These are phyloP conservation scores for Leptosphaerulina australis DNA, from an alignment of 2,329 filamentous ascomycete genomes.

Conservation along the genomic window DNA sequence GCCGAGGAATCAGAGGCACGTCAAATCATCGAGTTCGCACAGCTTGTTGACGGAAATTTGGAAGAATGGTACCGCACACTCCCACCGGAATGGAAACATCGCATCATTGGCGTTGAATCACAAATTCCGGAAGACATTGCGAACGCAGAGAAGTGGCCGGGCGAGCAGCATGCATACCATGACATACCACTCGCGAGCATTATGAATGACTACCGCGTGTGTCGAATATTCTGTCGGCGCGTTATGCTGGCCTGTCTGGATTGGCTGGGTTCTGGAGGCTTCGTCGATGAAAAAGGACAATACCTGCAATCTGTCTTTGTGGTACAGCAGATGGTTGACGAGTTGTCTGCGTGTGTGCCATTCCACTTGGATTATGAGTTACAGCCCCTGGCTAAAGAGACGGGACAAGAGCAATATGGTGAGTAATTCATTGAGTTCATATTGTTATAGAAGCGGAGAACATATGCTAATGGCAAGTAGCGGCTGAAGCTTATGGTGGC, in stretches of 20 bases:
- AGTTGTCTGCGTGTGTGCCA: conserved; percentile 48
- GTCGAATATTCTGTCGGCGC: conserved; percentile 49
- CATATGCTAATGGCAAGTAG: conserved; percentile 29
- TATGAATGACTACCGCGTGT: conserved; percentile 51
- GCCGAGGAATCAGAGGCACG: conserved; percentile 37
- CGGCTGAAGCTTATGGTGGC: conserved; percentile 48
- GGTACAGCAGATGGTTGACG: conserved; percentile 49
- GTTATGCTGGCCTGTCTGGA: conserved; percentile 47
- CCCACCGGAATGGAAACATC: conserved; percentile 44
- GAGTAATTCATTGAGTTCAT: conserved; percentile 3
- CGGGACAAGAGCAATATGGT: conserved; percentile 47
- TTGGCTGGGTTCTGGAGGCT: conserved; percentile 30
- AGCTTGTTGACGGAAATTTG: conserved; percentile 46
- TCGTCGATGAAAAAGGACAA: conserved; percentile 16
- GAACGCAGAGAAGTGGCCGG: conserved; percentile 43
- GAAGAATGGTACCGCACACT: conserved; percentile 47
- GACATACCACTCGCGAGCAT: conserved; percentile 49
- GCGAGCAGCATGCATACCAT: conserved; percentile 49
- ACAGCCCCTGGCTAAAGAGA: conserved; percentile 42
- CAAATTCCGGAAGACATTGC: conserved; percentile 38
- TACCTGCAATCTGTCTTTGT: conserved; percentile 34
- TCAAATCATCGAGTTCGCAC: conserved; percentile 43
- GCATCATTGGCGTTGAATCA: conserved; percentile 39
- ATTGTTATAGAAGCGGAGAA: not conserved
- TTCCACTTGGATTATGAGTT: conserved; percentile 49